Evolutionary conservation across 805 yeast species (phyloP).

Genomic region (Schizosaccharomyces osmophilus): DNA sequence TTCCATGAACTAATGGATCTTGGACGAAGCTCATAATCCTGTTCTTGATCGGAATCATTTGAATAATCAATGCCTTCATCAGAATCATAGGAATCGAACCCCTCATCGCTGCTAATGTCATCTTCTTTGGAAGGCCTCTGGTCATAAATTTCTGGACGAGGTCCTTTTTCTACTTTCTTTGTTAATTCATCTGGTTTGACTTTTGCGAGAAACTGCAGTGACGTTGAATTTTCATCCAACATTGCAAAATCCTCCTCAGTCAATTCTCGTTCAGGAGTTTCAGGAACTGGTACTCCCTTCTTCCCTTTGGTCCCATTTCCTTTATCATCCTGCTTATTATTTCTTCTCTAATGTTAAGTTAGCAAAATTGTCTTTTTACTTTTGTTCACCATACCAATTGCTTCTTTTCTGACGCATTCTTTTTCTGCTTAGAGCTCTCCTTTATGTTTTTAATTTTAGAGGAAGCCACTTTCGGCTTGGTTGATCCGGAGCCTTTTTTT

Average conservation of each 20-base stretch:
- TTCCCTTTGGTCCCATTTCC: not conserved
- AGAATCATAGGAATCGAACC: not conserved
- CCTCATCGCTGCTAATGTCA: not conserved
- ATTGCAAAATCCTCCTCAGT: not conserved
- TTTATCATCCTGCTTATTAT: too few species aligned
- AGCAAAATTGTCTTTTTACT: not conserved
- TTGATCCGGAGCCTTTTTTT: not conserved
- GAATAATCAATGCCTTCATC: not conserved
- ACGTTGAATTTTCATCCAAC: not conserved
- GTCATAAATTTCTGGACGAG: not conserved
- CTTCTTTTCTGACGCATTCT: not conserved
- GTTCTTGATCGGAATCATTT: not conserved
- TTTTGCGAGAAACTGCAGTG: not conserved
- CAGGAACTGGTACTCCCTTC: not conserved
- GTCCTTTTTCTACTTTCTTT: not conserved
- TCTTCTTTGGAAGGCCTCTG: not conserved
- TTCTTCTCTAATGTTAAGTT: not conserved
- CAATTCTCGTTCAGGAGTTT: not conserved
- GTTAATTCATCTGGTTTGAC: not conserved
- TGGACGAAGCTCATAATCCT: constrained; percentile 4
- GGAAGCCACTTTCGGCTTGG: not conserved
- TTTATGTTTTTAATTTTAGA: not conserved
- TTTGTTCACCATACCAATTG: not conserved
- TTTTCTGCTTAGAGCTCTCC: not conserved
- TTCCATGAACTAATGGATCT: not conserved